Percentiles rank a stretch among this genome's conserved stretches.
phyloP scores from a whole-genome alignment of 2,329 filamentous ascomycete genomes.

The Ceratocystiopsis sp. region DNA sequence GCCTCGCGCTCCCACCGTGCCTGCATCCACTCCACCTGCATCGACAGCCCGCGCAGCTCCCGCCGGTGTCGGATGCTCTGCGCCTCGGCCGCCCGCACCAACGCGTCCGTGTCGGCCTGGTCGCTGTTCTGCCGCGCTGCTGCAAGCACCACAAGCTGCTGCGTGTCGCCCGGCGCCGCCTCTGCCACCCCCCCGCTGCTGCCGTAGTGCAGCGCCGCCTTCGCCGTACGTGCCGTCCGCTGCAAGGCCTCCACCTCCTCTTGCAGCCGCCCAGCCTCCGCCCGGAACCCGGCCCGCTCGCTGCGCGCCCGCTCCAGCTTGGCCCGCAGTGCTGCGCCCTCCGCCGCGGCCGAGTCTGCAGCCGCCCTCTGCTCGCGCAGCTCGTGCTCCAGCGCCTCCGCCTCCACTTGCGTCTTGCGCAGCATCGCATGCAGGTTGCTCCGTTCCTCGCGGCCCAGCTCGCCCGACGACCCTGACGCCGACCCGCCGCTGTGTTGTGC shows the following conservation, averaged over 20 bases:
- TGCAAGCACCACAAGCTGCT: slow-evolving; percentile 8
- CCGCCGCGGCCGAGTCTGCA: slow-evolving; percentile 36
- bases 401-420: slow-evolving; percentile 44
- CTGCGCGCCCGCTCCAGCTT: slow-evolving; percentile 56
- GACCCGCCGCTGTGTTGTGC: slow-evolving; percentile 11
- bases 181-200: slow-evolving; percentile 3
- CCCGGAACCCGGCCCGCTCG: slow-evolving; percentile 40
- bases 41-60: slow-evolving; percentile 65
- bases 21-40: slow-evolving; percentile 84
- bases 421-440: slow-evolving; percentile 43
- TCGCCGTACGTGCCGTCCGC: slow-evolving; percentile 20
- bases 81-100: slow-evolving; percentile 38
- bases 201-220: slow-evolving; percentile 12
- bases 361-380: slow-evolving; percentile 51
- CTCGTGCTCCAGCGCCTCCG: slow-evolving; percentile 55
- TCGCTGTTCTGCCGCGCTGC: slow-evolving; percentile 14
- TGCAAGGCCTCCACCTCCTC: slow-evolving; percentile 31
- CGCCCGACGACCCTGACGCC: slow-evolving; percentile 11
- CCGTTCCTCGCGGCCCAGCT: slow-evolving; percentile 34
- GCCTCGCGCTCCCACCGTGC: slow-evolving; percentile 68
- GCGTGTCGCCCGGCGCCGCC: not conserved
- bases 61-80: slow-evolving; percentile 54
- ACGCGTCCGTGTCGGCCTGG: slow-evolving; percentile 37
- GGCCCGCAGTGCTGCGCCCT: slow-evolving; percentile 42
- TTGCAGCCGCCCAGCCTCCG: slow-evolving; percentile 36